Base-by-base conservation (phyloP, 495 filamentous ascomycete species). In the Lasiosphaeria ovina region DNA sequence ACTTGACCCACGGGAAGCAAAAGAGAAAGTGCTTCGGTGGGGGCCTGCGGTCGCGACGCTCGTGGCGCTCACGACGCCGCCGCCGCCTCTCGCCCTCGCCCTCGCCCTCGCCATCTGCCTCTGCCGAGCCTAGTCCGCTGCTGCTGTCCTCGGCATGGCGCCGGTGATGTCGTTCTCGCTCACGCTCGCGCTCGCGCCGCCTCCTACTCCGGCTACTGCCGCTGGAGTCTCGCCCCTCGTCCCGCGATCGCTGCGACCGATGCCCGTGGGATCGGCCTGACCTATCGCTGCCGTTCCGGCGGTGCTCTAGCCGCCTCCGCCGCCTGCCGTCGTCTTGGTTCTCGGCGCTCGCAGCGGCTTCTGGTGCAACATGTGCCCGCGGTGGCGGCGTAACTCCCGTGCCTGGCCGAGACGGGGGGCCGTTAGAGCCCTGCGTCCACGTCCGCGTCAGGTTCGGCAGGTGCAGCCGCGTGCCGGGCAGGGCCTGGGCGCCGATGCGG, bases 1-100 rank as follows among this genome's bases (percentile, higher is more conserved):
- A 81, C 65, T 76, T 81, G 51, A 87, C 66, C 65, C 78, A 78
- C 16, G 82, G 79, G 55, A 82, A 77, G 60, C 79, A 83, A 48
- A 78, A 79, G 36, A 81, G 66, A 35, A 80, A 81, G 50, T 65
- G 66, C 62, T 72, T 74, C 1, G 77, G 75, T 36, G 63, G 68
- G n/a, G 68, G 56, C 6, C 62, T 44, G 16, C 24, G 24, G 24
- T 14, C 33, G 10, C 40, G 24, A 32, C 42, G 40, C 35, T 42
- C 17, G 33, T 5, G 16, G 47, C 6, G 40, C 45, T 65, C 24
- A 24, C 10, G 36, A 17, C 34, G 40, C 10, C 53, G 17, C 47
- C 8, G 16, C 11, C 45, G 47, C n/a, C 56, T 47, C 44, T 14
- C 44, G 44, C 44, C 2, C 8, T n/a, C 16, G 11, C 42, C 42